Conservation (phyloP, 1,139 yeast genomes). For the Meyerozyma elateridarum region DNA sequence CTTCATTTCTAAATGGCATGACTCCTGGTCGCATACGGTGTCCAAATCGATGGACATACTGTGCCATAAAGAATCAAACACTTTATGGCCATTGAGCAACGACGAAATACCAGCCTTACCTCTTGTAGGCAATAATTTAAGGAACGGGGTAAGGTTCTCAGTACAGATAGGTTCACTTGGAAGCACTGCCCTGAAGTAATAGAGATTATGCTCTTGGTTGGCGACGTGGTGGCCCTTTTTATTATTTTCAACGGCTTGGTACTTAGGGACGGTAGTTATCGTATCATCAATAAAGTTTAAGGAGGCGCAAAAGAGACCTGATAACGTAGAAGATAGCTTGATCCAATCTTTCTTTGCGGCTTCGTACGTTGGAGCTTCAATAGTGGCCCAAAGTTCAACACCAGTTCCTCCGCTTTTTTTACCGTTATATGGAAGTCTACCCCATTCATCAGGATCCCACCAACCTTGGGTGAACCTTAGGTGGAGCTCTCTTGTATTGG, state of each 20-base stretch:
- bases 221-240: constrained; percentile 14
- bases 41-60: constrained; percentile 81
- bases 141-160: constrained; percentile 90
- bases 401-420: constrained; percentile 85
- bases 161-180: constrained; percentile 98
- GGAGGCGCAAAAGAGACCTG: constrained; percentile 95
- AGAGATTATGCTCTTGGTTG: constrained; percentile 36
- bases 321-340: constrained; percentile 64
- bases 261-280: constrained; percentile 68
- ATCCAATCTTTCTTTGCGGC: constrained; percentile 68
- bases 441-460: constrained; percentile 94
- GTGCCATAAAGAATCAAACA: constrained; percentile 95
- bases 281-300: constrained; percentile 80
- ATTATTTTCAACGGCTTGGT: constrained; percentile 13
- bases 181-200: constrained; percentile 73
- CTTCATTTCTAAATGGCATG: constrained; percentile 53
- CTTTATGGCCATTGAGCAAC: constrained; percentile 85
- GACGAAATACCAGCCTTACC: constrained; percentile 90
- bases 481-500: constrained; percentile 73
- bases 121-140: constrained; percentile 85
- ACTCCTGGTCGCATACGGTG: constrained; percentile 43
- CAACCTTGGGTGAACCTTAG: constrained; percentile 89
- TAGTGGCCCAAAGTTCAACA: constrained; percentile 85
- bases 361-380: constrained; percentile 56
- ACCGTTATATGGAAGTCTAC: constrained; percentile 73